These are phyloP conservation scores for Rosa multiflora DNA, from an alignment of 306 rosid species.

Conservation along the genomic window DNA sequence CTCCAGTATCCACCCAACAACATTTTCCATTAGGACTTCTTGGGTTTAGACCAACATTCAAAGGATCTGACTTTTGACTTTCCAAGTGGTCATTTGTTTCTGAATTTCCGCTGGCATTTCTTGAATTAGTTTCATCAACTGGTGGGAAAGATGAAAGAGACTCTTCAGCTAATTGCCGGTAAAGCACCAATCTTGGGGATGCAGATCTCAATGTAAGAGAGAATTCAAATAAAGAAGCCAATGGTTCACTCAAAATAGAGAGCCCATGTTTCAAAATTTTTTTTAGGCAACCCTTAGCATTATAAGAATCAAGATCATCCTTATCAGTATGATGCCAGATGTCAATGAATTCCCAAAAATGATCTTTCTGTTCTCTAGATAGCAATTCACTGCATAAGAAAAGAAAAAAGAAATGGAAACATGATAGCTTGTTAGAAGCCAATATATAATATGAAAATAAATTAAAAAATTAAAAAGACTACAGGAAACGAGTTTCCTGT, in stretches of 20 bases:
- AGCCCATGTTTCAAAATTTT: conserved; percentile 48
- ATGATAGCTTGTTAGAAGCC: not conserved
- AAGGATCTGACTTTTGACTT: conserved; percentile 39
- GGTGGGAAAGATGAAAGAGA: conserved; percentile 83
- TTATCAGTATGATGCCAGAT: conserved; percentile 57
- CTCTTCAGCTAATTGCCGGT: conserved; percentile 69
- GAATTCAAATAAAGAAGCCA: conserved; percentile 77
- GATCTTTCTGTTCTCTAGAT: conserved; percentile 58
- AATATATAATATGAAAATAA: not conserved
- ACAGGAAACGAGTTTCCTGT: not conserved
- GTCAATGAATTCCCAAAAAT: conserved; percentile 79
- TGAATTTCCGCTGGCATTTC: conserved; percentile 25
- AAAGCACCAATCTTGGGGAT: conserved; percentile 82
- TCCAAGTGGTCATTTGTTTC: conserved; percentile 30
- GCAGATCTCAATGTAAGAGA: conserved; percentile 85
- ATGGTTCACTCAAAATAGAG: conserved; percentile 56
- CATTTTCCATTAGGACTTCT: conserved; percentile 62
- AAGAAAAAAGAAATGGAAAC: conserved; percentile 17
- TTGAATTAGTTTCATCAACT: conserved; percentile 46
- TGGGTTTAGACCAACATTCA: conserved; percentile 46
- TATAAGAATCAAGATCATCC: conserved; percentile 36
- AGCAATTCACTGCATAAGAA: conserved; percentile 63
- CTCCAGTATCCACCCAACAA: conserved; percentile 91
- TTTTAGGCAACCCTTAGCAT: conserved; percentile 68
- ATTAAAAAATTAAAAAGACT: too few species aligned